Evolutionary conservation across 768 basidiomycete genomes (phyloP), one percentile per base, ranked within the genome.

Genomic region (Termitomyces bulborhizus): DNA sequence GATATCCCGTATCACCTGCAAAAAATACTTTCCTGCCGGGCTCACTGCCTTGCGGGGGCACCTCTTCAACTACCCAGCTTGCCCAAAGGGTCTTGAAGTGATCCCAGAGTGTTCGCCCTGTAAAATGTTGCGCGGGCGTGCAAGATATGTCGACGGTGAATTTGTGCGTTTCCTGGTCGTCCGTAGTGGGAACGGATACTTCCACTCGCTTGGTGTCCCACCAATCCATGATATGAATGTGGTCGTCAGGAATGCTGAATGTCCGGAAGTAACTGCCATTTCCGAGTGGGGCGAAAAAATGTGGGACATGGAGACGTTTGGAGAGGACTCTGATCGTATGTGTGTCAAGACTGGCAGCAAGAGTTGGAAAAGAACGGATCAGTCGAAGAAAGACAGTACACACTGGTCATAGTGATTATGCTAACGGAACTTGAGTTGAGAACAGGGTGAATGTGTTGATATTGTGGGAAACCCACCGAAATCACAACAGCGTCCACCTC

Each of bases 1-100:
- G 70, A 63, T 83, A 82, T 8, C 81, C 86, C 1, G 86, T 90
- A 65, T 88, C 88, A 12, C 88, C 88, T 6, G 73, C 85, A 64
- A 90, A 89, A 62, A 71, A 85, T 16, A 81, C 67, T 51, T 80
- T 80, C 3, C 64, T 66, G 1, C 54, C 58, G 6, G 45, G 13
- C n/a, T 34, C 34, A 15, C n/a, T 24, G 24, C 18, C 44, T 7
- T 31, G 15, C 3, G 41, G 32, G 16, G 65, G 65, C 26, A 82
- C 78, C 62, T 81, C 74, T 61, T 83, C 77, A 21, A 88, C 67
- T 40, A 73, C 79, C 86, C 86, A 89, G 37, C 79, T 78, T 0
- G 80, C 75, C 87, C 87, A 89, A 8, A 88, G 75, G 0, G 80
- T 75, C 54, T 76, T 75, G 67, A 76, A 82, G 46, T 73, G 68